Evolutionary conservation across 306 rosid genomes (phyloP), one percentile per base, ranked within the genome.

Genomic region (Canavalia gladiata): DNA sequence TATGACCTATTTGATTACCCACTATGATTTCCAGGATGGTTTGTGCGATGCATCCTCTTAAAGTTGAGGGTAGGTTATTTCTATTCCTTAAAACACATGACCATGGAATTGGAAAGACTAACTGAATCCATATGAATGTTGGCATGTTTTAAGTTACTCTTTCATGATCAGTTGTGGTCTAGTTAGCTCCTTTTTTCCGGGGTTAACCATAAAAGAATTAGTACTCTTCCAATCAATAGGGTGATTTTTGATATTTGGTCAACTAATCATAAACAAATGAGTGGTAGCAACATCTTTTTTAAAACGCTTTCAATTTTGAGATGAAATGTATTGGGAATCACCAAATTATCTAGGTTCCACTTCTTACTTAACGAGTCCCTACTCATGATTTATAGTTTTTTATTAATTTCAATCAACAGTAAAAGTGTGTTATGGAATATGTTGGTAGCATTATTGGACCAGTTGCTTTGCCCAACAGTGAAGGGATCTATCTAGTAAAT

Each of bases 401-500:
- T 18, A 18, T 18, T 18, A 0, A 18, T 18, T 18, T 18, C 25
- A 18, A 18, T 18, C 25, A 18, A 18, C 25, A 18, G 25, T 18
- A 18, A 18, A 18, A 18, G 25, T 18, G 25, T 18, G 25, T 18
- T 18, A 18, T 18, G 25, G 25, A 18, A 18, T 18, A 18, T 18
- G 25, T 18, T 18, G 25, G 25, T 18, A 18, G 25, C 25, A 18
- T 18, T 18, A 18, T 18, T 18, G 25, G 25, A 18, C 25, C 25
- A 18, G 25, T n/a, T 41, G 43, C 9, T 45, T 45, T 55, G 59
- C 12, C 10, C 43, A 18, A 59, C 41, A 70, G 28, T 0, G 3
- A 58, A 29, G 55, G 30, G 39, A 63, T 9, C 60, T 54, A 5
- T 66, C 58, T 68, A 43, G 72, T 45, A 34, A 79, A 68, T 13